Evolutionary conservation across 139 green algal genomes (phyloP).

Genomic region (Klebsormidium nitens): DNA sequence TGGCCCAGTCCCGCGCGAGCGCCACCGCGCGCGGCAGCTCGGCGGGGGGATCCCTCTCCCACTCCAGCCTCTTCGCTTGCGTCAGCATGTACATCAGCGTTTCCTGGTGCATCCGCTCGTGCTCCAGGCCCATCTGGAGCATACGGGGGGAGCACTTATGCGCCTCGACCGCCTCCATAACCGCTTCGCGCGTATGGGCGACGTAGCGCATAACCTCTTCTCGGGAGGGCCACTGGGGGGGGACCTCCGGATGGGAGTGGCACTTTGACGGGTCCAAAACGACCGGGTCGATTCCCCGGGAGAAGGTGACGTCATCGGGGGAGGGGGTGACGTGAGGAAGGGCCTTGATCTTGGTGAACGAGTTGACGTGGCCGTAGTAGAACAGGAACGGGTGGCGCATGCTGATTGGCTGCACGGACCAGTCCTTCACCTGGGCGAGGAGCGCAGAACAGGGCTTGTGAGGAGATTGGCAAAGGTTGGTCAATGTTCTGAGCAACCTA

Average conservation of each 20-base stretch:
- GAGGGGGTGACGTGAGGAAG: slow-evolving; percentile 2
- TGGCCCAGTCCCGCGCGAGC: no score
- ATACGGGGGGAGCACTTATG: slow-evolving; percentile 12
- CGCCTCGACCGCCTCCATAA: slow-evolving; percentile 13
- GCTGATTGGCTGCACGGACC: slow-evolving; percentile 52
- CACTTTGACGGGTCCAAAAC: slow-evolving; percentile 49
- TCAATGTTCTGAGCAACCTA: no score
- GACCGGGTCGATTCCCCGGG: slow-evolving; percentile 57
- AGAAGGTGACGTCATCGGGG: slow-evolving; percentile 48
- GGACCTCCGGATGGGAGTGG: slow-evolving; percentile 50
- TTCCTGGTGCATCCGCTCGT: slow-evolving; percentile 62
- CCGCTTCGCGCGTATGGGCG: not conserved
- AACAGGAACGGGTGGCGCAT: slow-evolving; percentile 40
- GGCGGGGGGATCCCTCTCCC: no score
- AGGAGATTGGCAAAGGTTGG: no score
- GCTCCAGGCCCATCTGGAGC: slow-evolving; percentile 44
- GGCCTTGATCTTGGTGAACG: slow-evolving; percentile 33
- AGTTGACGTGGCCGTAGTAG: slow-evolving; percentile 26
- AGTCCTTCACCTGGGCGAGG: slow-evolving; percentile 35
- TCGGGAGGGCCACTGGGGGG: slow-evolving; percentile 43
- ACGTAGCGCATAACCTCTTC: slow-evolving; percentile 39
- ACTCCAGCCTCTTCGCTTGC: slow-evolving; percentile 37
- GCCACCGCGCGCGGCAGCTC: no score
- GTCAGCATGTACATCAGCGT: slow-evolving; percentile 61
- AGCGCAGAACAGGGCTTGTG: no score